phyloP scores from a whole-genome alignment of 2,329 filamentous ascomycete species.

The Lachnellula subtilissima region DNA sequence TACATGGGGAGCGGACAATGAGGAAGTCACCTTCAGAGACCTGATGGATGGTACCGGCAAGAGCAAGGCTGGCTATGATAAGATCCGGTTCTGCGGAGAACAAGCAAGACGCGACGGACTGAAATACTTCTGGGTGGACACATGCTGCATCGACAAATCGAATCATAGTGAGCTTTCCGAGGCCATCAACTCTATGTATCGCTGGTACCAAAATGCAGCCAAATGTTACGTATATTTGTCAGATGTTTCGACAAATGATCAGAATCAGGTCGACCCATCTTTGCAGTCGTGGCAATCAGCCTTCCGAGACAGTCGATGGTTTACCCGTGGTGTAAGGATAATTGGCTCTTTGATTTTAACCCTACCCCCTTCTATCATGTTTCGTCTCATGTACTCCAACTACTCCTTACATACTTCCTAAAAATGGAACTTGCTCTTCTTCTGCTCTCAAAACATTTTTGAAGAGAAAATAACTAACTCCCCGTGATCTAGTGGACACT shows the following conservation, averaged over 20 bases:
- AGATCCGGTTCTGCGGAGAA: conserved; percentile 1
- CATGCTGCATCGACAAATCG: conserved; percentile 2
- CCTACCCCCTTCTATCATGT: too few relatives aligned
- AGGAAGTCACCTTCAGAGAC: background rate
- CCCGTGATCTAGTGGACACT: conserved; percentile 12
- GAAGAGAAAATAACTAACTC: too few relatives aligned
- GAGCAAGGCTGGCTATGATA: conserved; percentile 2
- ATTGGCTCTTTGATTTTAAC: too few relatives aligned
- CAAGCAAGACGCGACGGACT: conserved; percentile 1
- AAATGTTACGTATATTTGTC: conserved; percentile 21
- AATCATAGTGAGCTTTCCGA: conserved; percentile 2
- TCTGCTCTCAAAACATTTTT: too few relatives aligned
- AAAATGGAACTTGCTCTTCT: too few relatives aligned
- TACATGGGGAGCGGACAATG: conserved; percentile 28
- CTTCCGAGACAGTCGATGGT: conserved; percentile 18
- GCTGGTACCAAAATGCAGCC: conserved; percentile 19
- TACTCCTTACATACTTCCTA: too few relatives aligned
- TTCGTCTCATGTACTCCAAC: too few relatives aligned
- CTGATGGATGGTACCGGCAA: background rate
- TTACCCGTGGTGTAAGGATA: conserved; percentile 10
- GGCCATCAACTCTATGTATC: conserved; percentile 25
- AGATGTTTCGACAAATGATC: background rate
- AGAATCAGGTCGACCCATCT: background rate
- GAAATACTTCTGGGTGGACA: background rate
- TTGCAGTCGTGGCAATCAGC: conserved; percentile 9